phyloP scores from a whole-genome alignment of 148 eudicot genomes.

The Persicaria tinctoria region DNA sequence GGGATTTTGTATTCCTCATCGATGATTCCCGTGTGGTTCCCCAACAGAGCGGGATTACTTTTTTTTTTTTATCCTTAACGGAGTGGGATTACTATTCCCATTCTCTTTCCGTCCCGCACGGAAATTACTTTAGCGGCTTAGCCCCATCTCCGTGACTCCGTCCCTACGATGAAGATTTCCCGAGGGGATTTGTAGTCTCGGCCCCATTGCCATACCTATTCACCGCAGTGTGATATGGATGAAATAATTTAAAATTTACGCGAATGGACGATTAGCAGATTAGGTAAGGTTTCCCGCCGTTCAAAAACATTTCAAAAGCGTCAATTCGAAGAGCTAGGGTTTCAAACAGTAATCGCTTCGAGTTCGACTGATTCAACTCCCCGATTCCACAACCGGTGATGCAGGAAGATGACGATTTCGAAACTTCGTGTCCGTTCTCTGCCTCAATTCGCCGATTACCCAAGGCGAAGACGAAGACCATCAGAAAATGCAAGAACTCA shows the following conservation, averaged over 20 bases:
- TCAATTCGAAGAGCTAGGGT: not conserved
- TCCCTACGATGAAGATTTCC: no score
- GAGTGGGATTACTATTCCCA: no score
- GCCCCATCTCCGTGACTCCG: no score
- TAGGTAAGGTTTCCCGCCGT: not conserved
- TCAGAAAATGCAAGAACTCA: not conserved
- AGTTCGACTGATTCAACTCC: not conserved
- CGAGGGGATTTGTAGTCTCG: no score
- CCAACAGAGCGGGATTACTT: no score
- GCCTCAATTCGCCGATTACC: not conserved
- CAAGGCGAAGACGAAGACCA: not conserved
- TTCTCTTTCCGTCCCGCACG: no score
- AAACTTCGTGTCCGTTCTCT: not conserved
- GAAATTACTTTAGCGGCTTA: no score
- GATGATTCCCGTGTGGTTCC: no score
- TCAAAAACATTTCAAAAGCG: not conserved
- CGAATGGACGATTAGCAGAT: not conserved
- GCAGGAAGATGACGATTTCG: slow-evolving; percentile 12
- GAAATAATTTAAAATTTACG: not conserved
- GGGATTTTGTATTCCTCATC: no score
- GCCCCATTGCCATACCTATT: no score
- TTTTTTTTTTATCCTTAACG: no score
- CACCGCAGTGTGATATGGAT: no score
- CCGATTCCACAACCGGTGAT: not conserved
- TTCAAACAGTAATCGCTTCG: not conserved